These are phyloP conservation scores for Cyberlindnera euphorbiiphila DNA, from an alignment of 805 yeast genomes.

Conservation along the genomic window DNA sequence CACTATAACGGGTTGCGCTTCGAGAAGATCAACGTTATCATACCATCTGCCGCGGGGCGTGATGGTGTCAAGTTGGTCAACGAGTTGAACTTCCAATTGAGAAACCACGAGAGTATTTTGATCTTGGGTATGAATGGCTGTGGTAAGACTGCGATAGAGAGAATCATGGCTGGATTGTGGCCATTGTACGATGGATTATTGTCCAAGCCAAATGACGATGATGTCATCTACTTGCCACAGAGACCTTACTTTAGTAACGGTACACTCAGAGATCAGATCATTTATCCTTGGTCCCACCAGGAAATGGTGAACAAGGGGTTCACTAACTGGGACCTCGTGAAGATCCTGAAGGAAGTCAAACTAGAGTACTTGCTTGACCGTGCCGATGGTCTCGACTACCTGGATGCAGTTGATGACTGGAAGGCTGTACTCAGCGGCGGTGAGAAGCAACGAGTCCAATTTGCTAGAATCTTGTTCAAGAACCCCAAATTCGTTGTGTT, in stretches of 20 bases:
- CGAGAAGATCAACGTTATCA: constrained; percentile 76
- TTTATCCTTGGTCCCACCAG: constrained; percentile 75
- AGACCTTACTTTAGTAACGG: constrained; percentile 81
- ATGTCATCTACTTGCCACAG: constrained; percentile 79
- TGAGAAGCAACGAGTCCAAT: constrained; percentile 84
- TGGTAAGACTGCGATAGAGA: constrained; percentile 83
- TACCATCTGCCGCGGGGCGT: constrained; percentile 63
- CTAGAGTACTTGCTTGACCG: constrained; percentile 76
- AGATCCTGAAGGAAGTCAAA: constrained; percentile 69
- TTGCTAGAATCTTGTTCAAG: constrained; percentile 81
- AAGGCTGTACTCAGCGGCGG: constrained; percentile 94
- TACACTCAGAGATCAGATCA: constrained; percentile 84
- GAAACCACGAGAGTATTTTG: constrained; percentile 55
- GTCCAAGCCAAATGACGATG: constrained; percentile 69
- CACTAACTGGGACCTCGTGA: constrained; percentile 65
- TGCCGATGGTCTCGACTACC: constrained; percentile 44
- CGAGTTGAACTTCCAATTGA: constrained; percentile 54
- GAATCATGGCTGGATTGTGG: constrained; percentile 88
- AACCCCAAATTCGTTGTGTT: constrained; percentile 76
- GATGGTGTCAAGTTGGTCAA: constrained; percentile 60
- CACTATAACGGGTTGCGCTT: constrained; percentile 77
- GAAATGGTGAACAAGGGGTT: constrained; percentile 73
- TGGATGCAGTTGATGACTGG: constrained; percentile 62
- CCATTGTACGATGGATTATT: constrained; percentile 81
- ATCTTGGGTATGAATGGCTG: constrained; percentile 85